These are phyloP conservation scores for Plasmodium malariae DNA, from an alignment of 169 alveolate genomes.

Conservation along the genomic window DNA sequence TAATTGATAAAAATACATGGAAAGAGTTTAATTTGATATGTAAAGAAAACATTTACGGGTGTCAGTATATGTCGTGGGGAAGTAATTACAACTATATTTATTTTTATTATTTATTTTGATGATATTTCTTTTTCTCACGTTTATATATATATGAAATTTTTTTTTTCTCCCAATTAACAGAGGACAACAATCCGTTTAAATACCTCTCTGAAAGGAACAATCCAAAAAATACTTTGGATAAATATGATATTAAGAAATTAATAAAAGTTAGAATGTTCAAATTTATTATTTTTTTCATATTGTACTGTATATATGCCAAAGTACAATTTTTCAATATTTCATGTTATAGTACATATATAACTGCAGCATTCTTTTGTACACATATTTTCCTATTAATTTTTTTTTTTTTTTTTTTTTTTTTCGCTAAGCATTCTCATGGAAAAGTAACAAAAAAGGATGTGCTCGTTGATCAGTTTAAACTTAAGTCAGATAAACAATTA, in stretches of 20 bases:
- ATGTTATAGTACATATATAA: too few species aligned
- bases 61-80: slow-evolving; percentile 74
- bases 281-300: too few species aligned
- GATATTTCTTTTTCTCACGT: neutral
- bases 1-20: slow-evolving; percentile 67
- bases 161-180: slow-evolving; percentile 8
- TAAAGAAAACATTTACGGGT: slow-evolving; percentile 63
- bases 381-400: neutral
- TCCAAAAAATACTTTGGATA: slow-evolving; percentile 42
- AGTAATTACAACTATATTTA: slow-evolving; percentile 15
- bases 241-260: slow-evolving; percentile 73
- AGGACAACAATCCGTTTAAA: slow-evolving; percentile 65
- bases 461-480: slow-evolving; percentile 65
- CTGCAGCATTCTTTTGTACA: too few species aligned
- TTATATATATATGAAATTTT: neutral
- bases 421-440: slow-evolving; percentile 73
- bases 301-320: too few species aligned
- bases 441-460: slow-evolving; percentile 71
- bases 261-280: slow-evolving; percentile 45
- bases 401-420: slow-evolving; percentile 36
- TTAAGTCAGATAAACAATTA: slow-evolving; percentile 3
- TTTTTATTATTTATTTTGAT: neutral
- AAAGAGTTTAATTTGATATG: slow-evolving; percentile 62
- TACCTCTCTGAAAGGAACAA: slow-evolving; percentile 44
- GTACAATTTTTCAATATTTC: too few species aligned